These are phyloP conservation scores for Babesia gibsoni DNA, from an alignment of 169 alveolate genomes.

Conservation along the genomic window DNA sequence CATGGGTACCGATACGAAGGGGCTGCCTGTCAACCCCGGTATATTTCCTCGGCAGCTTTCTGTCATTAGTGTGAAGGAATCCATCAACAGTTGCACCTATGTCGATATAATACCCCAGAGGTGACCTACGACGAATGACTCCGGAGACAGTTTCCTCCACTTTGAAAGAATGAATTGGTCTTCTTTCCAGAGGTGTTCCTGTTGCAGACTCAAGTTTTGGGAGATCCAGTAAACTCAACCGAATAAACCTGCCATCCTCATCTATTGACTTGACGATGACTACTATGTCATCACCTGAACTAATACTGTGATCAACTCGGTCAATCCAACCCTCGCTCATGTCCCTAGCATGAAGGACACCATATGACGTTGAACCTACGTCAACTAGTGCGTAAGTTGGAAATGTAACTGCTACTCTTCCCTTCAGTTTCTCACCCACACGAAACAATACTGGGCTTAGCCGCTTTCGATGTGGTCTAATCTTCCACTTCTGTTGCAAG, in stretches of 20 bases:
- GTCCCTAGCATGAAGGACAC: constrained; percentile 60
- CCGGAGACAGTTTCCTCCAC: constrained; percentile 55
- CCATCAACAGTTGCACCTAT: constrained; percentile 65
- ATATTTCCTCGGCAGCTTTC: constrained; percentile 32
- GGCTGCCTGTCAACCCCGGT: constrained; percentile 42
- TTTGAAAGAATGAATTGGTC: constrained; percentile 19
- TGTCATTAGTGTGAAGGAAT: constrained; percentile 52
- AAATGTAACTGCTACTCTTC: constrained; percentile 45
- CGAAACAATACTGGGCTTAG: constrained; percentile 30
- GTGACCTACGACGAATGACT: constrained; percentile 32
- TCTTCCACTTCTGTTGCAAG: constrained; percentile 32
- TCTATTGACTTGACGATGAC: constrained; percentile 50
- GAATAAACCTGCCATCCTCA: constrained; percentile 9
- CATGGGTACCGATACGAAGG: constrained; percentile 25
- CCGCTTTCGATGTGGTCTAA: constrained; percentile 35
- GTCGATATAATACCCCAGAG: constrained; percentile 53
- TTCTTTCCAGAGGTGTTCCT: not conserved
- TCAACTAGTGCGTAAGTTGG: constrained; percentile 65
- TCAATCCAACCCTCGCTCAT: constrained; percentile 63
- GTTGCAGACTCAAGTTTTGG: constrained; percentile 11
- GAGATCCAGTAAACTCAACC: constrained; percentile 22
- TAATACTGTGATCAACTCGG: constrained; percentile 45
- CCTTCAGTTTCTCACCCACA: constrained; percentile 49
- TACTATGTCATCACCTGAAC: constrained; percentile 32
- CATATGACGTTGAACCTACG: constrained; percentile 54